Conservation (phyloP, 2,329 filamentous ascomycete genomes). For the Talaromyces sp. region DNA sequence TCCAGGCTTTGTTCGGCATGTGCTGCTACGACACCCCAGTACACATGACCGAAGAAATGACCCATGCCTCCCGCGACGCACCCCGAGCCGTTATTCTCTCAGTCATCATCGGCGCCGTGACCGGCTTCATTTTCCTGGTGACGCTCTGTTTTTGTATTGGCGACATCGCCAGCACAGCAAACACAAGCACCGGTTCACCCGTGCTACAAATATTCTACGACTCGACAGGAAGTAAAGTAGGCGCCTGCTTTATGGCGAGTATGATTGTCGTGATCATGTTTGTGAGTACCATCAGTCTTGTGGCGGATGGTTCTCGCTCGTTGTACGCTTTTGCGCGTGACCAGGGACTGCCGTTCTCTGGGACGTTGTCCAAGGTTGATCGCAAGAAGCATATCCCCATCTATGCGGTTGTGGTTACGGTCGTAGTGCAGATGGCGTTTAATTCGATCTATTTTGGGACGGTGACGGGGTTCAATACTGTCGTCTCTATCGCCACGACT, state of each 20-base stretch:
- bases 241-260: conserved; percentile 44
- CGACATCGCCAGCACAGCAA: conserved; percentile 46
- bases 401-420: conserved; percentile 48
- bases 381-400: conserved; percentile 48
- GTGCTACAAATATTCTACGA: conserved; percentile 54
- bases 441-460: conserved; percentile 56
- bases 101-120: conserved; percentile 45
- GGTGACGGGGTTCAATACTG: conserved; percentile 54
- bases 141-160: conserved; percentile 52
- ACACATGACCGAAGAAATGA: conserved; percentile 57
- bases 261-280: conserved; percentile 50
- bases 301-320: conserved; percentile 47
- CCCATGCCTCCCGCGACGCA: conserved; percentile 49
- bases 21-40: conserved; percentile 48
- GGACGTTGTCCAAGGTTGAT: conserved; percentile 46
- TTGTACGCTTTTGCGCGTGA: conserved; percentile 50
- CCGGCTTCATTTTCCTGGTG: conserved; percentile 49
- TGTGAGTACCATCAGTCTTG: conserved; percentile 45
- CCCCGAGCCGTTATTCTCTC: conserved; percentile 48
- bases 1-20: conserved; percentile 56
- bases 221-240: conserved; percentile 45
- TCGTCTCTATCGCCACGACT: conserved; percentile 56
- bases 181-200: conserved; percentile 48
- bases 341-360: conserved; percentile 52
- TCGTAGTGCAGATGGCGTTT: conserved; percentile 50